Conservation (phyloP, 1,139 yeast species). For the Saccharomyces hybrid region DNA sequence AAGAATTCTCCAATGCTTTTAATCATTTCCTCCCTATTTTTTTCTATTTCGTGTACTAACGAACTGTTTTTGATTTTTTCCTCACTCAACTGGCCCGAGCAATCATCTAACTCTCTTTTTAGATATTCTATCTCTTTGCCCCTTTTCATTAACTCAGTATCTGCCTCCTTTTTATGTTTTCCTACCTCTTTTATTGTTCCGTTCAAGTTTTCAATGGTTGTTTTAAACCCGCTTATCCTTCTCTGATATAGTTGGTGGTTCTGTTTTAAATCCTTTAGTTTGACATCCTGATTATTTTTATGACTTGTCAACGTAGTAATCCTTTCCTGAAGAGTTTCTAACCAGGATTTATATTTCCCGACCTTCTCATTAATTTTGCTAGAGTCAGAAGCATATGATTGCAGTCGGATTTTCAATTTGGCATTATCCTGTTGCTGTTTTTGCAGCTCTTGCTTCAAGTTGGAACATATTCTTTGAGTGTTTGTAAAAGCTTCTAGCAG, state of each 20-base stretch:
- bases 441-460: slow-evolving; percentile 25
- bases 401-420: slow-evolving; percentile 17
- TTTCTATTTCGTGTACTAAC: slow-evolving; percentile 18
- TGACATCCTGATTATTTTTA: slow-evolving; percentile 14
- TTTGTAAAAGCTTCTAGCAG: slow-evolving; percentile 30
- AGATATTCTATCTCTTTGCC: slow-evolving; percentile 27
- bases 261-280: slow-evolving; percentile 16
- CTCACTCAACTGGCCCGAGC: slow-evolving; percentile 30
- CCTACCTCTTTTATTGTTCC: slow-evolving; percentile 11
- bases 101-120: slow-evolving; percentile 26
- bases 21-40: slow-evolving; percentile 4
- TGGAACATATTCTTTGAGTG: slow-evolving; percentile 30
- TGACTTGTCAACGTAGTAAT: slow-evolving; percentile 14
- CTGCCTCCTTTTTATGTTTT: slow-evolving; percentile 13
- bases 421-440: slow-evolving; percentile 21
- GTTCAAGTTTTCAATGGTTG: slow-evolving; percentile 15
- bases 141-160: slow-evolving; percentile 19
- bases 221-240: slow-evolving; percentile 16
- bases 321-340: slow-evolving; percentile 17
- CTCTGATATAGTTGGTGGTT: slow-evolving; percentile 13
- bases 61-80: slow-evolving; percentile 26
- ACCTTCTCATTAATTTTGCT: slow-evolving; percentile 15
- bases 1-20: not conserved
- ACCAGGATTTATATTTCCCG: slow-evolving; percentile 13
- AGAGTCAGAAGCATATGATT: slow-evolving; percentile 15